phyloP scores from a whole-genome alignment of 2,329 filamentous ascomycete genomes.

The Xylariaceae sp. region DNA sequence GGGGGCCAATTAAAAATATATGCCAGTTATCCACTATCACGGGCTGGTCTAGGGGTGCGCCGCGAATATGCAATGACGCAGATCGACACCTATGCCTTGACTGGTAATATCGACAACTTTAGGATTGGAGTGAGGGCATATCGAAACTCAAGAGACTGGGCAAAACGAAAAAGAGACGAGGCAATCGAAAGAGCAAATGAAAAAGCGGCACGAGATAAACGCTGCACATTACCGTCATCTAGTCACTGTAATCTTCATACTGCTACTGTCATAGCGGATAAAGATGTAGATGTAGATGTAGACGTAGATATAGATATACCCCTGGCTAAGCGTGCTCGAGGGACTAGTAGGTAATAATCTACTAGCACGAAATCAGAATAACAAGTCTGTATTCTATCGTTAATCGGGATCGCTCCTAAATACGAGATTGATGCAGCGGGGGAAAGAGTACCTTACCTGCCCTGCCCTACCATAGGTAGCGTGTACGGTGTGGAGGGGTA shows the following conservation, averaged over 20 bases:
- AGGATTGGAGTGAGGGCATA: constrained; percentile 3
- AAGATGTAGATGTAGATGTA: not conserved
- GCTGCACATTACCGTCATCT: not conserved
- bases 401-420: too few species aligned
- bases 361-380: too few species aligned
- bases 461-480: not conserved
- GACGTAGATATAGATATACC: constrained; percentile 2
- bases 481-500: not conserved
- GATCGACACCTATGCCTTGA: constrained; percentile 2
- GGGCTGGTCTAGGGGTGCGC: not conserved
- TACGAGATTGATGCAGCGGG: too few species aligned
- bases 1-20: not conserved
- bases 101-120: not conserved
- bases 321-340: not conserved
- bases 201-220: not conserved
- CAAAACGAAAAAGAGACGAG: constrained; percentile 10
- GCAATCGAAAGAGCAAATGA: constrained; percentile 13
- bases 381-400: too few species aligned
- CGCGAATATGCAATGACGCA: constrained; percentile 7
- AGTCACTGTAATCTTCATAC: too few species aligned
- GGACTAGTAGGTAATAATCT: too few species aligned
- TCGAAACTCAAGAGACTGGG: constrained; percentile 21
- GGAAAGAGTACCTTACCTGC: too few species aligned
- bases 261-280: not conserved
- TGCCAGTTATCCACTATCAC: constrained; percentile 3